These are phyloP conservation scores for Trichoderma sp. DNA, from an alignment of 2,329 filamentous ascomycete species.

Conservation along the genomic window DNA sequence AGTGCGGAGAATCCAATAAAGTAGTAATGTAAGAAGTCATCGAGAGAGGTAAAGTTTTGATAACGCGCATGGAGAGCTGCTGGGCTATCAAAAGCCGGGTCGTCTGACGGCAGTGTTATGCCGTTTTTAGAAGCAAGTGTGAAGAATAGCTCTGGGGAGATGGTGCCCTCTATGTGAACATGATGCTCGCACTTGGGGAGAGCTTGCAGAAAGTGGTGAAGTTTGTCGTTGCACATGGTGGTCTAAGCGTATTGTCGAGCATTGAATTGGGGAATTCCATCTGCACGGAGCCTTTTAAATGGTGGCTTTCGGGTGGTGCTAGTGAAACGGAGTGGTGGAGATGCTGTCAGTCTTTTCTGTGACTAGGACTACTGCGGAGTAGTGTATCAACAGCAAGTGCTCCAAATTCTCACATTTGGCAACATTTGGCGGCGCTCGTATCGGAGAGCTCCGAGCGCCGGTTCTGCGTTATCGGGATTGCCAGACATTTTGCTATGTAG, in stretches of 20 bases:
- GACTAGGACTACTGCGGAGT: neutral
- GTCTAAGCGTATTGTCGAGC: neutral
- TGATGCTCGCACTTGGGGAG: slow-evolving; percentile 83
- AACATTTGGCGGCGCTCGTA: neutral
- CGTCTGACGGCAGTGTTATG: slow-evolving; percentile 58
- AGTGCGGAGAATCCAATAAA: slow-evolving; percentile 75
- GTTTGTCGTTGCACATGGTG: slow-evolving; percentile 54
- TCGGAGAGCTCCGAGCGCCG: slow-evolving; percentile 15
- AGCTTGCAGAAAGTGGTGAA: slow-evolving; percentile 60
- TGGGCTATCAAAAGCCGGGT: slow-evolving; percentile 64
- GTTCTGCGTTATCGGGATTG: neutral
- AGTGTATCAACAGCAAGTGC: neutral
- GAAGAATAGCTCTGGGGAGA: slow-evolving; percentile 71
- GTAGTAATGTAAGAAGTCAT: slow-evolving; percentile 79
- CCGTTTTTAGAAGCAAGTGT: slow-evolving; percentile 66
- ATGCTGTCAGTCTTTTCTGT: neutral
- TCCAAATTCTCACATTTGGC: neutral
- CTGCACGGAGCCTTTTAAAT: neutral
- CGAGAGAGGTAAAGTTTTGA: slow-evolving; percentile 66
- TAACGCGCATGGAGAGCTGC: slow-evolving; percentile 65
- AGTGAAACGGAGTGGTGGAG: neutral
- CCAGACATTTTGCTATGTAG: neutral
- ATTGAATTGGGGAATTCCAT: neutral
- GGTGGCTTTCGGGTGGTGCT: neutral
- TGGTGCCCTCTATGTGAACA: slow-evolving; percentile 75